Evolutionary conservation across 257 asterid genomes (phyloP).

Genomic region (Striga asiatica): DNA sequence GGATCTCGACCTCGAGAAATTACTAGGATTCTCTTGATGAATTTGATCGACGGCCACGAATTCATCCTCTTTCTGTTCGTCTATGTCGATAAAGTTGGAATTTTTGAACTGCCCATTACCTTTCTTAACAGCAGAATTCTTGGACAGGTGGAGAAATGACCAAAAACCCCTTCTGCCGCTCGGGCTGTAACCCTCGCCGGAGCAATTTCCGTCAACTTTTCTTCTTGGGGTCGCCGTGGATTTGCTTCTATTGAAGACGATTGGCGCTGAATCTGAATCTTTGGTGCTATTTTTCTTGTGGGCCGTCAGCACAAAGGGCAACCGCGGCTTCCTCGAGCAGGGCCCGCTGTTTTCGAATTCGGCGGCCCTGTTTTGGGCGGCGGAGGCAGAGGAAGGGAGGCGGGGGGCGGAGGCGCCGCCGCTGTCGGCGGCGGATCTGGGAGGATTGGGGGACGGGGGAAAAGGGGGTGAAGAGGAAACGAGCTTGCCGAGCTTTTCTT

Average conservation of each 20-base stretch:
- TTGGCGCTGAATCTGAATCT: slow-evolving; percentile 22
- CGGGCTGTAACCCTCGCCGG: slow-evolving; percentile 25
- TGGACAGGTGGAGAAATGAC: slow-evolving; percentile 62
- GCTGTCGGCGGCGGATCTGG: slow-evolving; percentile 51
- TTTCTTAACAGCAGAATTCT: slow-evolving; percentile 26
- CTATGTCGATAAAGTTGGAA: slow-evolving; percentile 31
- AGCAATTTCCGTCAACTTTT: slow-evolving; percentile 15
- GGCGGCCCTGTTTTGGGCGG: background rate
- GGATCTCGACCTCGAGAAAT: slow-evolving; percentile 57
- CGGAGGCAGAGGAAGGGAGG: background rate
- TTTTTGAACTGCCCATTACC: slow-evolving; percentile 26
- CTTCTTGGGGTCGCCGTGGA: slow-evolving; percentile 50
- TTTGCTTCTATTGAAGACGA: slow-evolving; percentile 66
- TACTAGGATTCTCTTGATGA: slow-evolving; percentile 11
- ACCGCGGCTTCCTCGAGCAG: slow-evolving; percentile 20
- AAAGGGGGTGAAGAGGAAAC: slow-evolving; percentile 80
- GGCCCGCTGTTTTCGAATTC: background rate
- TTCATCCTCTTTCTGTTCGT: slow-evolving; percentile 32
- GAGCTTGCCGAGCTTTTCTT: slow-evolving; percentile 87
- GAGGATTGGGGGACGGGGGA: slow-evolving; percentile 69
- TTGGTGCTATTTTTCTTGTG: slow-evolving; percentile 34
- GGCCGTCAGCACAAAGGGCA: slow-evolving; percentile 35
- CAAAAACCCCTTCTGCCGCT: slow-evolving; percentile 54
- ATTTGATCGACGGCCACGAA: slow-evolving; percentile 37
- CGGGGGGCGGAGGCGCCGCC: slow-evolving; percentile 6